phyloP scores from a whole-genome alignment of 495 filamentous ascomycete genomes.

The Friedmanniomyces endolithicus region DNA sequence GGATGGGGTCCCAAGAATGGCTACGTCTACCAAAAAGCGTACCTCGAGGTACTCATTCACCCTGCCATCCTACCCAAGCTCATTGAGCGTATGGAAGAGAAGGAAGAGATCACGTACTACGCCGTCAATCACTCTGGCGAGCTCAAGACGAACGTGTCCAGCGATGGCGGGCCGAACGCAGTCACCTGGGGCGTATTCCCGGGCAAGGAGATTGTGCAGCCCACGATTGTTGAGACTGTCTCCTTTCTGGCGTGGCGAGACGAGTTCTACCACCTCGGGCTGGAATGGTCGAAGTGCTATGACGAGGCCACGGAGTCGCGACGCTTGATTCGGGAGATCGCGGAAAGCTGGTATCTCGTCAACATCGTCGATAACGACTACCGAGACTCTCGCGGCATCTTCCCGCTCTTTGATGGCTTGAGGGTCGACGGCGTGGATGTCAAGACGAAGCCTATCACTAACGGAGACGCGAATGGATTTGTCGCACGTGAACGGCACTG shows the following conservation, averaged over 20 bases:
- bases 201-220: slow-evolving; percentile 96
- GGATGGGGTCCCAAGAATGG: slow-evolving; percentile 93
- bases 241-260: slow-evolving; percentile 99
- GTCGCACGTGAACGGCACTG: background rate
- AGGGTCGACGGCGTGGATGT: slow-evolving; percentile 9
- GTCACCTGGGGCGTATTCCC: slow-evolving; percentile 99
- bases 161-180: slow-evolving; percentile 70
- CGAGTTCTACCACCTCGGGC: slow-evolving; percentile 83
- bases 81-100: slow-evolving; percentile 61
- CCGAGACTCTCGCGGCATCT: slow-evolving; percentile 63
- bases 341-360: slow-evolving; percentile 83
- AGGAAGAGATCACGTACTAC: slow-evolving; percentile 81
- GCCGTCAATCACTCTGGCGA: slow-evolving; percentile 71
- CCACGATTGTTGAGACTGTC: slow-evolving; percentile 96
- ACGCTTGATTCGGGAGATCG: slow-evolving; percentile 64
- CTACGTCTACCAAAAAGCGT: slow-evolving; percentile 97
- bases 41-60: slow-evolving; percentile 79
- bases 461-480: background rate
- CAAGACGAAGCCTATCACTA: background rate
- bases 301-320: slow-evolving; percentile 66
- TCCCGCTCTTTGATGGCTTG: slow-evolving; percentile 73
- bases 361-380: slow-evolving; percentile 99
- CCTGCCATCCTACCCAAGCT: slow-evolving; percentile 68
- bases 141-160: slow-evolving; percentile 70
- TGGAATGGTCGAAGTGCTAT: slow-evolving; percentile 90